These are phyloP conservation scores for Scorias spongiosa DNA, from an alignment of 2,329 filamentous ascomycete genomes.

Conservation along the genomic window DNA sequence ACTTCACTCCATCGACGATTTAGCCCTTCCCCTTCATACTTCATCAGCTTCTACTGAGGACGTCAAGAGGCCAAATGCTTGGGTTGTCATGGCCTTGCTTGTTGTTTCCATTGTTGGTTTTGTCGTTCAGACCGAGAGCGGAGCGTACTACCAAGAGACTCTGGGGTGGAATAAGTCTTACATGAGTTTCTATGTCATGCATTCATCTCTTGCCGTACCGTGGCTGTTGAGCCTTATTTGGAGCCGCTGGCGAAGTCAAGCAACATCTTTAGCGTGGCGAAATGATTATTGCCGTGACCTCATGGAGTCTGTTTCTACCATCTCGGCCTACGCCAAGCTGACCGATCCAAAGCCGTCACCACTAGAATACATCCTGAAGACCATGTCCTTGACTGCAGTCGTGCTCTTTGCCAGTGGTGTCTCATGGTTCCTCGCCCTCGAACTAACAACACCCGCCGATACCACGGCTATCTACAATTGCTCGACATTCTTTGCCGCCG, in stretches of 20 bases:
- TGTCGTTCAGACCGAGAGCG: constrained; percentile 19
- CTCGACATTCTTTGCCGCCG: constrained; percentile 20
- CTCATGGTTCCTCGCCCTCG: constrained; percentile 18
- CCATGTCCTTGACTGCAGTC: constrained; percentile 16
- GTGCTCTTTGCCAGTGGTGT: constrained; percentile 16
- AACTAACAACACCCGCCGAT: constrained; percentile 19
- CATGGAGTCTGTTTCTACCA: constrained; percentile 17
- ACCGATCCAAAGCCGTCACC: constrained; percentile 10
- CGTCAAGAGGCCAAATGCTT: background rate
- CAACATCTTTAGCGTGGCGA: constrained; percentile 8
- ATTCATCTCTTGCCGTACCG: constrained; percentile 17
- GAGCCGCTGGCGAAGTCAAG: background rate
- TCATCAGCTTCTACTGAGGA: background rate
- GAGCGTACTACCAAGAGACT: constrained; percentile 18
- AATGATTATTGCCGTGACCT: constrained; percentile 9
- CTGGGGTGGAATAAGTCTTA: constrained; percentile 20
- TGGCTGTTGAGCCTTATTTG: constrained; percentile 15
- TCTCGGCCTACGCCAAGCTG: constrained; percentile 15
- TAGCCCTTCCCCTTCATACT: background rate
- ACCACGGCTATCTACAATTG: constrained; percentile 22
- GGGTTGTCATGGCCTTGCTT: background rate
- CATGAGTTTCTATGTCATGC: constrained; percentile 18
- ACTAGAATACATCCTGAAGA: constrained; percentile 15
- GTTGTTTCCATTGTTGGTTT: constrained; percentile 12
- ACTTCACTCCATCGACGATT: background rate